These are phyloP conservation scores for Suillus alpinus DNA, from an alignment of 768 basidiomycete genomes.

Conservation along the genomic window DNA sequence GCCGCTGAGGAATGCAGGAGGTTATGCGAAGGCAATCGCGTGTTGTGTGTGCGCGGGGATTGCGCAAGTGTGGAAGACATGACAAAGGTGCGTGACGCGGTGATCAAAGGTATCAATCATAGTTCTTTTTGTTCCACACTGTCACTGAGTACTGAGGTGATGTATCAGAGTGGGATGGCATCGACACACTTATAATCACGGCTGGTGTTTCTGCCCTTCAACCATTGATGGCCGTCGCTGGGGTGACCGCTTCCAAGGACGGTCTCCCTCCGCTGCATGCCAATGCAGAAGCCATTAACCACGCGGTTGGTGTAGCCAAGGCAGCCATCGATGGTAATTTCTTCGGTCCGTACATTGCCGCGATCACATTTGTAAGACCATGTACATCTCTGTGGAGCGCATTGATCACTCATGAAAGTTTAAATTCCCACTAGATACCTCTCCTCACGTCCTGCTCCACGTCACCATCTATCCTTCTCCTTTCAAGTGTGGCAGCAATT, in stretches of 20 bases:
- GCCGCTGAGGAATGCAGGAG: slow-evolving; percentile 60
- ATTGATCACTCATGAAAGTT: neutral
- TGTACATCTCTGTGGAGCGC: neutral
- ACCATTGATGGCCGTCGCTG: slow-evolving; percentile 71
- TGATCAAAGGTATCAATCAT: slow-evolving; percentile 52
- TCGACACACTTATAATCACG: slow-evolving; percentile 80
- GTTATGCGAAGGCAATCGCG: slow-evolving; percentile 24
- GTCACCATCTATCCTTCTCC: slow-evolving; percentile 70
- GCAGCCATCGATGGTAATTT: slow-evolving; percentile 65
- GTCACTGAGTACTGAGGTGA: neutral
- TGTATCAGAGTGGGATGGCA: slow-evolving; percentile 68
- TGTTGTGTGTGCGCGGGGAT: slow-evolving; percentile 60
- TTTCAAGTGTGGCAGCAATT: slow-evolving; percentile 76
- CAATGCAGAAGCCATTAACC: slow-evolving; percentile 54
- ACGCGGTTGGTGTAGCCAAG: slow-evolving; percentile 52
- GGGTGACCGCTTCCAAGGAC: slow-evolving; percentile 36
- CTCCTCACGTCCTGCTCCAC: slow-evolving; percentile 61
- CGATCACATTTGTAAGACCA: slow-evolving; percentile 68
- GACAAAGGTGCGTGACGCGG: slow-evolving; percentile 48
- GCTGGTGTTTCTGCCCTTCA: slow-evolving; percentile 84
- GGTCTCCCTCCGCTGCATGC: slow-evolving; percentile 37
- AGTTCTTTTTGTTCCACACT: neutral
- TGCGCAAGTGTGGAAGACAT: slow-evolving; percentile 66
- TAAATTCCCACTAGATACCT: slow-evolving; percentile 56
- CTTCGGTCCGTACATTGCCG: slow-evolving; percentile 65